Base-by-base conservation (phyloP, 225 moss, liverwort and hornwort genomes). In the Antitrichia curtipendula region DNA sequence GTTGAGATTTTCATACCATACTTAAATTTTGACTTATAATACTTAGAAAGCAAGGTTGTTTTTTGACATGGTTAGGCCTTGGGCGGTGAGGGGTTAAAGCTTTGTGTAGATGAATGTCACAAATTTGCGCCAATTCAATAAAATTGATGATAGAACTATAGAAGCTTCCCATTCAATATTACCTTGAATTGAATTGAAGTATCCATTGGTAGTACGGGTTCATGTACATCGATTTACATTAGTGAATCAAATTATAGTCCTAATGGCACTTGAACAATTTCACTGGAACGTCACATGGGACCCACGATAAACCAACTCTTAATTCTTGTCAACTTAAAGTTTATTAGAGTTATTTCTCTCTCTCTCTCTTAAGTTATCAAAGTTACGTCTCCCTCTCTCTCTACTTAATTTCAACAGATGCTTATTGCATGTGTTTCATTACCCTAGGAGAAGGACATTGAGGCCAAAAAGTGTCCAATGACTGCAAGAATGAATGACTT, bases 161-260 rank as follows among this genome's bases (percentile, higher is more conserved):
- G 34, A 36, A 75, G 53, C 8, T 52, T 52, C 12, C 34, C 4
- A 50, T 3, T 32, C 3, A 20, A 32, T 49, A 2, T 32, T 28
- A 31, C 31, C 7, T 41, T 20, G n/a, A n/a, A n/a, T 45, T 45
- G 4, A 75, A 50, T 75, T 50, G 34, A 34, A 75, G 8, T 34
- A 13, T 75, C 32, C 13, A 21, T 50, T 50, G 0, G 21, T 0
- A 13, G 1, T 50, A 13, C 0, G 0, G 0, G 4, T 49, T 49
- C 12, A 20, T 49, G 3, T 50, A 20, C 20, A 74, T 0, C 29
- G 0, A 47, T 52, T 52, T 34, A 22, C 13, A 21, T 13, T 21
- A 52, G 52, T 22, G 3, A 2, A 22, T 75, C 8, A 13, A 34
- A 50, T 32, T 32, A 16, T 31, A 49, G 19, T 31, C 49, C 0